phyloP scores from a whole-genome alignment of 768 basidiomycete genomes.

The Tricholoma sp. region DNA sequence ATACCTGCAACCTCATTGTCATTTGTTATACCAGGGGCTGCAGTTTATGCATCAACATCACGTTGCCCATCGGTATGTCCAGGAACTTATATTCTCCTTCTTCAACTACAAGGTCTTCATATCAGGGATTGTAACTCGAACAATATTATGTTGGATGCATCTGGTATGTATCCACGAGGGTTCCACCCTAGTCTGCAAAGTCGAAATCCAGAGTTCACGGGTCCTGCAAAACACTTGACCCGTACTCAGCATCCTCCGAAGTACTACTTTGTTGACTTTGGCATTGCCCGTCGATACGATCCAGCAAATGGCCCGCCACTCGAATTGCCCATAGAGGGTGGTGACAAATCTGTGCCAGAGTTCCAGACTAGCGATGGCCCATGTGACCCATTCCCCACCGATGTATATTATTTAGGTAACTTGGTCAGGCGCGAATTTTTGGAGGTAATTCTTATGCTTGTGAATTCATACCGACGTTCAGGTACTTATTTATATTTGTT shows the following conservation, averaged over 20 bases:
- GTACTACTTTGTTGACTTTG: constrained; percentile 23
- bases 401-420: constrained; percentile 34
- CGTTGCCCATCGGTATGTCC: constrained; percentile 15
- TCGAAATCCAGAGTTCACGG: constrained; percentile 6
- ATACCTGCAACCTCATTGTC: no score
- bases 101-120: background rate
- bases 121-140: constrained; percentile 12
- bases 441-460: constrained; percentile 6
- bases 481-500: background rate
- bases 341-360: constrained; percentile 34
- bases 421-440: constrained; percentile 18
- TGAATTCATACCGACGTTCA: background rate
- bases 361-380: constrained; percentile 14
- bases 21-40: no score
- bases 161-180: constrained; percentile 1
- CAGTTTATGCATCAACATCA: constrained; percentile 8
- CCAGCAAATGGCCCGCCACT: constrained; percentile 18
- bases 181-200: constrained; percentile 5
- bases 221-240: constrained; percentile 2
- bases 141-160: constrained; percentile 16
- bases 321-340: constrained; percentile 28
- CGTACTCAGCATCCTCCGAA: constrained; percentile 14
- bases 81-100: background rate
- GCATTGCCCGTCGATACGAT: constrained; percentile 15
- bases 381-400: constrained; percentile 29